phyloP scores from a whole-genome alignment of 208 protist genomes.

The Leishmania mexicana region DNA sequence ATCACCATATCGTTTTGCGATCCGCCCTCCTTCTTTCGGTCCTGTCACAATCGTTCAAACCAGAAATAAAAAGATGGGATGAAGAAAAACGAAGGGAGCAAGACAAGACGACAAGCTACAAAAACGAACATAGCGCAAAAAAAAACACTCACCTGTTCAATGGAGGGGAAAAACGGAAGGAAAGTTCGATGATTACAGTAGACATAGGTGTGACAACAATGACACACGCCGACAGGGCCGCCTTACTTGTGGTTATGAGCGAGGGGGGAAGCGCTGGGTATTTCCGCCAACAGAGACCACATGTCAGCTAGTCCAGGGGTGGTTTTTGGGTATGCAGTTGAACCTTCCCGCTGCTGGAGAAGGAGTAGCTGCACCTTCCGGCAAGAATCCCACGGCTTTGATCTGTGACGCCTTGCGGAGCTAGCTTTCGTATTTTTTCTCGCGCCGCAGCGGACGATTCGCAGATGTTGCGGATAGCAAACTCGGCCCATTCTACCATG shows the following conservation, averaged over 20 bases:
- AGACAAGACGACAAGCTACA: background rate
- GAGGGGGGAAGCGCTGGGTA: background rate
- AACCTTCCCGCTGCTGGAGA: constrained; percentile 43
- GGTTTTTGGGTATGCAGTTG: constrained; percentile 19
- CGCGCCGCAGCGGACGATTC: constrained; percentile 43
- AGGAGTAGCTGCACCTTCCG: constrained; percentile 44
- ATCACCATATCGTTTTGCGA: background rate
- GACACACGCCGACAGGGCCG: background rate
- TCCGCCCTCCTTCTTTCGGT: background rate
- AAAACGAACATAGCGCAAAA: background rate
- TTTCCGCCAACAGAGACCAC: background rate
- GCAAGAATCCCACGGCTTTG: constrained; percentile 55
- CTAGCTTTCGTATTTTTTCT: constrained; percentile 65
- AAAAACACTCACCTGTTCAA: background rate
- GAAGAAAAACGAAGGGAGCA: background rate
- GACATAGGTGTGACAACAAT: background rate
- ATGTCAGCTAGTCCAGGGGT: constrained; percentile 2
- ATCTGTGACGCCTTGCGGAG: constrained; percentile 44
- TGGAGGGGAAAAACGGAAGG: constrained; percentile 2
- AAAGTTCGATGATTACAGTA: background rate
- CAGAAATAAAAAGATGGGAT: background rate
- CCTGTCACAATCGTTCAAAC: background rate
- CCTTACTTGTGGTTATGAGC: background rate
- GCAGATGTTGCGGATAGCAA: constrained; percentile 88
- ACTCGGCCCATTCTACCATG: constrained; percentile 90